phyloP scores from a whole-genome alignment of 805 yeast species.

The Monosporozyma aerobia region DNA sequence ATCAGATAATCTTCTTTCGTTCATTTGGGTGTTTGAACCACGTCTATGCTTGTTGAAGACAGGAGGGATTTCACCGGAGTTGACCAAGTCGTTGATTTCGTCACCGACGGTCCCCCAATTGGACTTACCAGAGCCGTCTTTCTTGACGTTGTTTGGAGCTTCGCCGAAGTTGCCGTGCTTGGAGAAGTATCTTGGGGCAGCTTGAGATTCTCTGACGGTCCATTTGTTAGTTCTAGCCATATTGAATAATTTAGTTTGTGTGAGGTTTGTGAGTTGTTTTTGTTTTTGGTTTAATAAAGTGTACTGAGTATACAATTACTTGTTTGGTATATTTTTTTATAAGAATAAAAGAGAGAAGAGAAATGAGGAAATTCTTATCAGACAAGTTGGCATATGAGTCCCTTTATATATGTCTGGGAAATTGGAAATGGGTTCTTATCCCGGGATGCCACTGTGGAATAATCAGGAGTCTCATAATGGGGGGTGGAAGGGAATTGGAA shows the following conservation, averaged over 20 bases:
- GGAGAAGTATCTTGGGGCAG: slow-evolving; percentile 65
- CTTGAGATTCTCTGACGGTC: slow-evolving; percentile 51
- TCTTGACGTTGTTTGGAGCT: slow-evolving; percentile 70
- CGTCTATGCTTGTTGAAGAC: slow-evolving; percentile 39
- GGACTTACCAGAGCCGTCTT: slow-evolving; percentile 75
- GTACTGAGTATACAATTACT: background rate
- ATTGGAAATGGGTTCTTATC: background rate
- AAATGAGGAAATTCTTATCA: background rate
- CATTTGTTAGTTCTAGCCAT: slow-evolving; percentile 76
- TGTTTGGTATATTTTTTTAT: background rate
- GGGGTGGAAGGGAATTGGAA: too few species aligned
- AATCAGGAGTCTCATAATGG: too few species aligned
- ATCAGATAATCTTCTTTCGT: slow-evolving; percentile 34
- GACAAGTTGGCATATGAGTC: background rate
- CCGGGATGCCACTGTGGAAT: too few species aligned
- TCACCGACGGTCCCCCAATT: slow-evolving; percentile 86
- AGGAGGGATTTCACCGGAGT: slow-evolving; percentile 46
- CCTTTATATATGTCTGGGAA: background rate
- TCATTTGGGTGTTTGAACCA: slow-evolving; percentile 40
- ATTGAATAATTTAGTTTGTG: background rate
- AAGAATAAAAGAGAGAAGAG: background rate
- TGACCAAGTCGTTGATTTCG: slow-evolving; percentile 56
- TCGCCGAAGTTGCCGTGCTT: slow-evolving; percentile 61
- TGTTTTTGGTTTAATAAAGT: background rate
- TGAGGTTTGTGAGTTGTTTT: background rate